Evolutionary conservation across 2,329 filamentous ascomycete species (phyloP).

Genomic region (Amauroascus verrucosus): DNA sequence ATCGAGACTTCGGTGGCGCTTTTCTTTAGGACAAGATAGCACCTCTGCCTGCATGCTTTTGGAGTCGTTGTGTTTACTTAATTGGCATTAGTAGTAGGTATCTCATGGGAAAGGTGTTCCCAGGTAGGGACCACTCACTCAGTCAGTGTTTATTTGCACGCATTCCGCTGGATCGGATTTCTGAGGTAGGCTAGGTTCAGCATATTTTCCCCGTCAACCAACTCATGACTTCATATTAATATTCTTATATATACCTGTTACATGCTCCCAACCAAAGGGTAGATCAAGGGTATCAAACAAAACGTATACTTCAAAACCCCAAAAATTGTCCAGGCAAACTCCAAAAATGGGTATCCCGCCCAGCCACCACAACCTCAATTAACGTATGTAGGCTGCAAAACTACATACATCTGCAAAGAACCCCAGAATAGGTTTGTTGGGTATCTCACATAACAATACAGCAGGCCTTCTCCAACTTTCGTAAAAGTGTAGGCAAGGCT

Average conservation of each 20-base stretch:
- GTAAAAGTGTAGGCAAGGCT: conserved; percentile 50
- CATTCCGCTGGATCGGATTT: neutral
- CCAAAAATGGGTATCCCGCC: neutral
- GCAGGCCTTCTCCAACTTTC: conserved; percentile 57
- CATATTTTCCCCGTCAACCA: neutral
- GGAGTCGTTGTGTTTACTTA: neutral
- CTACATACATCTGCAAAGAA: too few relatives aligned
- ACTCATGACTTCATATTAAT: neutral
- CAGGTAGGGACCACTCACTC: neutral
- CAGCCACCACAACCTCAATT: too few relatives aligned
- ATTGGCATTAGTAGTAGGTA: neutral
- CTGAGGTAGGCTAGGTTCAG: neutral
- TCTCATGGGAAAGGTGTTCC: neutral
- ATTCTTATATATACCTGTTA: neutral
- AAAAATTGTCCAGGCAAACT: neutral
- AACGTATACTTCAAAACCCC: neutral
- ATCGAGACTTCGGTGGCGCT: neutral
- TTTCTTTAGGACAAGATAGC: neutral
- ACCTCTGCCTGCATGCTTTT: neutral
- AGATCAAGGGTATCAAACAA: neutral
- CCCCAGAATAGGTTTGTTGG: too few relatives aligned
- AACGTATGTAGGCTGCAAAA: neutral
- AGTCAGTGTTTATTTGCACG: neutral
- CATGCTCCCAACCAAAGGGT: too few relatives aligned
- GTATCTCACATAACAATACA: conserved; percentile 69